phyloP scores from a whole-genome alignment of 805 yeast species.

The Tetrapisispora taiwanensis region DNA sequence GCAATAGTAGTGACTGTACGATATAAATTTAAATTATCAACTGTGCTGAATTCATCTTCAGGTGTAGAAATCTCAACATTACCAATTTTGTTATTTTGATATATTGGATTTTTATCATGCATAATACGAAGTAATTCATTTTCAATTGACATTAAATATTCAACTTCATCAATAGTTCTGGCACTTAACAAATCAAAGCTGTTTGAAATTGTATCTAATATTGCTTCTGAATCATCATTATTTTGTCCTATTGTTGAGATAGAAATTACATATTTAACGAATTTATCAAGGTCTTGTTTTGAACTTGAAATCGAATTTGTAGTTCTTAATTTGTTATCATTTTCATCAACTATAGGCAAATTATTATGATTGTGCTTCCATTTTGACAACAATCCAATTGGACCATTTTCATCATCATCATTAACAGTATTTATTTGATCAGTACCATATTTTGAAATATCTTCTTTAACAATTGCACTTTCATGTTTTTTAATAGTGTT shows the following conservation, averaged over 20 bases:
- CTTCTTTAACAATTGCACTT: no score
- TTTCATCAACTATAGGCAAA: conserved; percentile 7
- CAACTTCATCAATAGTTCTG: conserved; percentile 59
- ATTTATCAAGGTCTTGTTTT: conserved; percentile 28
- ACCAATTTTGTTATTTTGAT: not conserved
- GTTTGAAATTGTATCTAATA: conserved; percentile 10
- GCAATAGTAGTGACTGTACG: conserved; percentile 29
- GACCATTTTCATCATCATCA: conserved; percentile 8
- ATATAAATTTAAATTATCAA: conserved; percentile 29
- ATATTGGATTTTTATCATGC: conserved; percentile 1
- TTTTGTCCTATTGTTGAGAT: conserved; percentile 24
- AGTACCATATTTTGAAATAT: no score
- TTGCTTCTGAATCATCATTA: conserved; percentile 8
- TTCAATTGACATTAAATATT: conserved; percentile 41
- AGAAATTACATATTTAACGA: conserved; percentile 30
- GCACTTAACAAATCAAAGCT: conserved; percentile 61
- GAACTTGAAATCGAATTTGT: not conserved
- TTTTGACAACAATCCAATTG: conserved; percentile 21
- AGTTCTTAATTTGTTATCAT: not conserved
- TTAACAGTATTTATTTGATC: not conserved
- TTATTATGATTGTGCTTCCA: conserved; percentile 25
- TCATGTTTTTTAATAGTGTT: no score
- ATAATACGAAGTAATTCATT: conserved; percentile 23
- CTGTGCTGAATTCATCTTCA: conserved; percentile 18
- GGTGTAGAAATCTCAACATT: not conserved